phyloP scores from a whole-genome alignment of 495 filamentous ascomycete genomes.

The Neurospora sp. region DNA sequence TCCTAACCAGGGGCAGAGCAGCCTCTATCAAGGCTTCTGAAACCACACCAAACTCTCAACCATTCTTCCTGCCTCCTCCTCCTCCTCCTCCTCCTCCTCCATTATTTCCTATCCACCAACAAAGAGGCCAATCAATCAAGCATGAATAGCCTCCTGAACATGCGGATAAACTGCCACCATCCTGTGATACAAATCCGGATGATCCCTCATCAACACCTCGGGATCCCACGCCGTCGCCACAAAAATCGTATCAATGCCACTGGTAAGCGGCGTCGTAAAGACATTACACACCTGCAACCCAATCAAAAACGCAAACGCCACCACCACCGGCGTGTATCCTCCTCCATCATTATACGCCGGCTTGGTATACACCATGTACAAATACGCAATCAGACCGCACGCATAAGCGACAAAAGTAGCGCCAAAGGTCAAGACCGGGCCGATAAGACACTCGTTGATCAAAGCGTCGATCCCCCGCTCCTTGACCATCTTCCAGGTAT shows the following conservation, averaged over 20 bases:
- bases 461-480: constrained; percentile 84
- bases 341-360: constrained; percentile 67
- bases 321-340: constrained; percentile 52
- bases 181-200: constrained; percentile 65
- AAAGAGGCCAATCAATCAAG: too few species aligned
- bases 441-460: constrained; percentile 82
- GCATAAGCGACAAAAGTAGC: constrained; percentile 73
- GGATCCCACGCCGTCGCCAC: constrained; percentile 85
- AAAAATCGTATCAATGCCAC: constrained; percentile 71
- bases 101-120: too few species aligned
- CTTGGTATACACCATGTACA: constrained; percentile 67
- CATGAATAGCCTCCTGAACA: constrained; percentile 51
- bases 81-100: neutral
- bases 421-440: constrained; percentile 83
- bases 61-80: neutral
- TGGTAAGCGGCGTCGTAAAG: constrained; percentile 72
- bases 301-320: constrained; percentile 76
- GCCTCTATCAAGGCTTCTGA: too few species aligned
- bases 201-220: constrained; percentile 70
- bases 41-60: too few species aligned
- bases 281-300: constrained; percentile 81
- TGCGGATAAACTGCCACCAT: constrained; percentile 76
- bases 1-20: too few species aligned
- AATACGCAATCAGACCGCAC: constrained; percentile 69
- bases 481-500: constrained; percentile 84